phyloP scores from a whole-genome alignment of 2,329 filamentous ascomycete genomes.

The Xylaria arbuscula region DNA sequence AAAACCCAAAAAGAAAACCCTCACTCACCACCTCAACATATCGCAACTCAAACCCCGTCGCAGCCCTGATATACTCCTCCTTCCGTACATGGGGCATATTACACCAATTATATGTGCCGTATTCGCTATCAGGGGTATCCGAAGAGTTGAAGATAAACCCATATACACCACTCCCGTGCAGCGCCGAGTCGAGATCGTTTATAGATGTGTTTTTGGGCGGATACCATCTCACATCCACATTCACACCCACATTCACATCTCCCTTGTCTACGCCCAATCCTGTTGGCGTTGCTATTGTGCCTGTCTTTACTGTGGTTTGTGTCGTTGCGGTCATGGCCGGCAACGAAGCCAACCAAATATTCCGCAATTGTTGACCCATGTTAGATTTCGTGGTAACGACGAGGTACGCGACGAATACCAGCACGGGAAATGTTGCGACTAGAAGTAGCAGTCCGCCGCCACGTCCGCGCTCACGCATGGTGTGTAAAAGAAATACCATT shows the following conservation, averaged over 20 bases:
- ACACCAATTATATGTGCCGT: constrained; percentile 81
- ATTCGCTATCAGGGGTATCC: constrained; percentile 62
- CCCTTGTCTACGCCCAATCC: too few relatives aligned
- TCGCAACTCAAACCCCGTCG: constrained; percentile 69
- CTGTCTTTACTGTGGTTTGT: too few relatives aligned
- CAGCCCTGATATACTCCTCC: constrained; percentile 69
- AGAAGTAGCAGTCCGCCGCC: background rate
- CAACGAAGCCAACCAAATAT: background rate
- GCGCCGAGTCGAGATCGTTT: constrained; percentile 69
- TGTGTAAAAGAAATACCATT: background rate
- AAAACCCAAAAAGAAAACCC: constrained; percentile 43
- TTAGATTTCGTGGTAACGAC: background rate
- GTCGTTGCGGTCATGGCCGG: too few relatives aligned
- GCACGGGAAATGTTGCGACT: background rate
- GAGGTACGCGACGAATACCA: background rate
- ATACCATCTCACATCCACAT: constrained; percentile 65
- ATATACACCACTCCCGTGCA: constrained; percentile 70
- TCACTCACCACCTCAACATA: constrained; percentile 78
- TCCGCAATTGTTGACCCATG: background rate
- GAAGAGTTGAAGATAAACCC: constrained; percentile 81
- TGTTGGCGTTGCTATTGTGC: too few relatives aligned
- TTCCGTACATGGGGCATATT: constrained; percentile 87
- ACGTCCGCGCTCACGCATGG: background rate
- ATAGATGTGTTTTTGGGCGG: constrained; percentile 65
- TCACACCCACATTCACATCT: background rate